Percentiles rank a stretch among this genome's conserved stretches.
These are phyloP conservation scores for Thelephora aurantiotincta DNA, from an alignment of 768 basidiomycete genomes.

Conservation along the genomic window DNA sequence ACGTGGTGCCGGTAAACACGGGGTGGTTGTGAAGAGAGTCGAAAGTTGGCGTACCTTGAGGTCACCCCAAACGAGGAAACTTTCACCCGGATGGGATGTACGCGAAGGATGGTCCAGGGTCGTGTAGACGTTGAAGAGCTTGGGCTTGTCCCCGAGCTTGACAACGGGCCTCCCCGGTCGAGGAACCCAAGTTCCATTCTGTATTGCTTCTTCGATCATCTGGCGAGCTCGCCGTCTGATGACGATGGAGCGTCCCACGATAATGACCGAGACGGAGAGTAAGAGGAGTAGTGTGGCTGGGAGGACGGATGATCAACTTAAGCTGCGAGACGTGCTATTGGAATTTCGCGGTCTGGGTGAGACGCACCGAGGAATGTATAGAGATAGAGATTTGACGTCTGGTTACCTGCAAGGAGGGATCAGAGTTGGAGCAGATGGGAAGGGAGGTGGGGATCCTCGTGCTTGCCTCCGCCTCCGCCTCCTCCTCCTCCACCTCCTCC, in stretches of 20 bases:
- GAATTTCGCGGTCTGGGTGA: background rate
- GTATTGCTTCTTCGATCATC: slow-evolving; percentile 48
- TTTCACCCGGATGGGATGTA: background rate
- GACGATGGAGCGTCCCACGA: slow-evolving; percentile 49
- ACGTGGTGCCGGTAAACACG: background rate
- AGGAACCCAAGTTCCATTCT: slow-evolving; percentile 46
- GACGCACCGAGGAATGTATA: slow-evolving; percentile 1
- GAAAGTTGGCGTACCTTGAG: background rate
- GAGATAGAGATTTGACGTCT: background rate
- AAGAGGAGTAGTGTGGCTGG: slow-evolving; percentile 54
- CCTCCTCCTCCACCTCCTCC: too few species aligned
- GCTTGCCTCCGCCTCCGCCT: too few species aligned
- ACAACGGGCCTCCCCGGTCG: slow-evolving; percentile 14
- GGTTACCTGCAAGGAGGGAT: too few species aligned
- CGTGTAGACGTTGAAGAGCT: slow-evolving; percentile 30
- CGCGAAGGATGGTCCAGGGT: background rate
- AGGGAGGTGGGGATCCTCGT: too few species aligned
- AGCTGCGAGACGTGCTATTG: background rate
- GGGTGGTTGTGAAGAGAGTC: background rate
- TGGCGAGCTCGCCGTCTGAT: slow-evolving; percentile 47
- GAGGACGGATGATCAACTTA: slow-evolving; percentile 9
- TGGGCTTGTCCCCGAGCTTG: slow-evolving; percentile 32
- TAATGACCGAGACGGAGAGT: slow-evolving; percentile 50
- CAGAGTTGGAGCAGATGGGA: too few species aligned
- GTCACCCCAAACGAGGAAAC: background rate